Conservation (phyloP, 441 rosid species). For the Macaranga tanarius region DNA sequence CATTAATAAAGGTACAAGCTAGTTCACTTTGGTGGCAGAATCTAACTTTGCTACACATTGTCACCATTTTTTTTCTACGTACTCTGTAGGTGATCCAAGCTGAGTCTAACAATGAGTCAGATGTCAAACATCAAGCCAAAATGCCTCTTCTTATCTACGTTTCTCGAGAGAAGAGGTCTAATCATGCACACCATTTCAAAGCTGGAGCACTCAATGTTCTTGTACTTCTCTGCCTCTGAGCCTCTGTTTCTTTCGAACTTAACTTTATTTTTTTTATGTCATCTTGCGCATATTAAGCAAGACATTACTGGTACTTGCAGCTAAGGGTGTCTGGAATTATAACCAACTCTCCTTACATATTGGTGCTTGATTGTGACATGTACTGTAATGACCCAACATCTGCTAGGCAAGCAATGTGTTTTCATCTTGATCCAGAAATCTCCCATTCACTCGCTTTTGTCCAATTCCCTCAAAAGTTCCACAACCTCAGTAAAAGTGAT, state of each 20-base stretch:
- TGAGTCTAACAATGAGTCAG: conserved; percentile 6
- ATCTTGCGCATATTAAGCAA: conserved; percentile 9
- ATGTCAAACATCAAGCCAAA: background rate
- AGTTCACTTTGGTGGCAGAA: background rate
- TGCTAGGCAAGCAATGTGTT: conserved; percentile 49
- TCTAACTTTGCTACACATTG: background rate
- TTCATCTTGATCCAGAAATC: conserved; percentile 32
- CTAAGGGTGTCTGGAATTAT: conserved; percentile 43
- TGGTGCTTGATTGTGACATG: conserved; percentile 50
- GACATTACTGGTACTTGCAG: conserved; percentile 29
- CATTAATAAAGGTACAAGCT: conserved; percentile 28
- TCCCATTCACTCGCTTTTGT: conserved; percentile 33
- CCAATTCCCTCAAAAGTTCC: conserved; percentile 49
- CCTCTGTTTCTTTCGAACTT: background rate
- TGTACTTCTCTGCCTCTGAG: conserved; percentile 20
- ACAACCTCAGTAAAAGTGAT: conserved; percentile 41
- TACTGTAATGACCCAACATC: conserved; percentile 42
- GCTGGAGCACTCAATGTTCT: conserved; percentile 56
- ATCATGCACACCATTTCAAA: conserved; percentile 41
- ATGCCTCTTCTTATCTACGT: conserved; percentile 47
- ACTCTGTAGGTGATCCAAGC: conserved; percentile 31
- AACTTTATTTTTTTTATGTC: background rate
- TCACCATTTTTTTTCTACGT: background rate
- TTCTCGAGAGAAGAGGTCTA: conserved; percentile 50
- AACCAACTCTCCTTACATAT: conserved; percentile 40